phyloP scores from a whole-genome alignment of 208 protist genomes.

The Phytomonas francai region DNA sequence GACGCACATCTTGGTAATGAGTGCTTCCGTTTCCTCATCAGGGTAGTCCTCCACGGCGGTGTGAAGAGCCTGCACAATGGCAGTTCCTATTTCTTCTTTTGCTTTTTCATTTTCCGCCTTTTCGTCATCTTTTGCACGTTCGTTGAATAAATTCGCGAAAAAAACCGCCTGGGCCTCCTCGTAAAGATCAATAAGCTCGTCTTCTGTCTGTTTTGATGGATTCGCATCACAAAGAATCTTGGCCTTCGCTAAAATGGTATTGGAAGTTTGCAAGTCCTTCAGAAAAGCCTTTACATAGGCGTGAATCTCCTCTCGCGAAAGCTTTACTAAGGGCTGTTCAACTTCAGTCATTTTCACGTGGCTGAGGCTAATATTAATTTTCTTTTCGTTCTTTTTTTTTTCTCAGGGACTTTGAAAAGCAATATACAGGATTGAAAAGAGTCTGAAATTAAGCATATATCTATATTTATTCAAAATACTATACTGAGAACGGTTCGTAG shows the following conservation, averaged over 20 bases:
- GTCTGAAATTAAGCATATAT: too few relatives aligned
- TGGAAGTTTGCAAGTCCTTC: constrained; percentile 30
- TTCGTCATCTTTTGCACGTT: background rate
- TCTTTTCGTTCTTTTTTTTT: too few relatives aligned
- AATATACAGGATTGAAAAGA: too few relatives aligned
- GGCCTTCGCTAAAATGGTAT: too few relatives aligned
- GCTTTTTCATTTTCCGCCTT: background rate
- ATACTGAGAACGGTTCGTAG: too few relatives aligned
- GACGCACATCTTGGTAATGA: constrained; percentile 58
- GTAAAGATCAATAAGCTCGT: constrained; percentile 49
- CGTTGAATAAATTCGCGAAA: constrained; percentile 18
- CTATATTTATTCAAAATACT: too few relatives aligned
- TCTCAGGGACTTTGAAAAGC: too few relatives aligned
- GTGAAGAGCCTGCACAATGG: constrained; percentile 36
- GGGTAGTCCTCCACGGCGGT: constrained; percentile 44
- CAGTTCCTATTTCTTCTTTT: constrained; percentile 11
- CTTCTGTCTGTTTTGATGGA: constrained; percentile 27
- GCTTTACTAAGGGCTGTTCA: background rate
- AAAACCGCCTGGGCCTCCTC: constrained; percentile 58
- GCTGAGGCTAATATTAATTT: too few relatives aligned
- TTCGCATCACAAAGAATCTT: constrained; percentile 14
- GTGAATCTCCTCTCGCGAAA: constrained; percentile 35
- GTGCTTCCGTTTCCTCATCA: constrained; percentile 39
- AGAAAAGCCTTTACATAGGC: constrained; percentile 34
- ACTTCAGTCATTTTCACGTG: too few relatives aligned